These are phyloP conservation scores for Ustilago bromivora DNA, from an alignment of 1,284 basidiomycete genomes.

Conservation along the genomic window DNA sequence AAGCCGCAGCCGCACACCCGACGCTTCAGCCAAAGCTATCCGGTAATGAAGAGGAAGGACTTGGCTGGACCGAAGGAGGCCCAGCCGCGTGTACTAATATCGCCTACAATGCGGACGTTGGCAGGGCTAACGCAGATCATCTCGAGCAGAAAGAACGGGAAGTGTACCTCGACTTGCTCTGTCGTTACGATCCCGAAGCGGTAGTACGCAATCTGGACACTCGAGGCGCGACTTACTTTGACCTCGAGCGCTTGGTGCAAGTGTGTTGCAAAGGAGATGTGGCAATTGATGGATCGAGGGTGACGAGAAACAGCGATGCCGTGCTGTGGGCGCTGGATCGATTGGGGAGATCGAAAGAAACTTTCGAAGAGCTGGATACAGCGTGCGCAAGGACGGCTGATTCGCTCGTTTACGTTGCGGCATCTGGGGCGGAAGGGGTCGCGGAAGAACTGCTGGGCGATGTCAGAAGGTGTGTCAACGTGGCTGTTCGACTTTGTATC, in stretches of 20 bases:
- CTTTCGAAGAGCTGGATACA: slow-evolving; percentile 56
- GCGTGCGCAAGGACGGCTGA: slow-evolving; percentile 57
- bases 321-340: slow-evolving; percentile 85
- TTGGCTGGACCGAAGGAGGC: slow-evolving; percentile 19
- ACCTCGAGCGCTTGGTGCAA: slow-evolving; percentile 75
- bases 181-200: slow-evolving; percentile 77
- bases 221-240: slow-evolving; percentile 75
- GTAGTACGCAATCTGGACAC: slow-evolving; percentile 79
- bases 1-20: slow-evolving; percentile 69
- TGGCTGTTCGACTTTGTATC: slow-evolving; percentile 52
- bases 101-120: slow-evolving; percentile 34
- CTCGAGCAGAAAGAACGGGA: slow-evolving; percentile 74
- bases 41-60: slow-evolving; percentile 64
- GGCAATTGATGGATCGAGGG: slow-evolving; percentile 29
- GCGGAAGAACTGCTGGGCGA: slow-evolving; percentile 33
- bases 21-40: slow-evolving; percentile 15
- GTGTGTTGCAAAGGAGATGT: slow-evolving; percentile 75
- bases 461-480: slow-evolving; percentile 35
- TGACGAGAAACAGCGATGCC: slow-evolving; percentile 77
- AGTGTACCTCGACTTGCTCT: slow-evolving; percentile 81
- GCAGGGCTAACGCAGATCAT: slow-evolving; percentile 59
- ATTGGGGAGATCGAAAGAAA: slow-evolving; percentile 76
- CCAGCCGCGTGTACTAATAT: neutral
- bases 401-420: slow-evolving; percentile 28
- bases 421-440: neutral